Evolutionary conservation across 495 filamentous ascomycete genomes (phyloP).

Genomic region (Aspergillus ostianus): DNA sequence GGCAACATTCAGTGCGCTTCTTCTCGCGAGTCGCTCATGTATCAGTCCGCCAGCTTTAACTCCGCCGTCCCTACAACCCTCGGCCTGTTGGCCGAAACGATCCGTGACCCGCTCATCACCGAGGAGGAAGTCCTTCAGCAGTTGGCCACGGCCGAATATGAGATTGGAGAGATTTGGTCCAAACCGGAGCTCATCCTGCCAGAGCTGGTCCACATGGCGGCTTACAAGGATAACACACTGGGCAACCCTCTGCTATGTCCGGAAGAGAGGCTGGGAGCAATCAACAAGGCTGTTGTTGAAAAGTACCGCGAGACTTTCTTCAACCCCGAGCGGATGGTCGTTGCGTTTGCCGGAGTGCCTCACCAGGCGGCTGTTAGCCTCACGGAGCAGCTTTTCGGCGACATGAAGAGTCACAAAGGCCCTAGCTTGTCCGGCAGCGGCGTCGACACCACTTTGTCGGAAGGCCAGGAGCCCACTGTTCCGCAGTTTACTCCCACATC

Average conservation of each 20-base stretch:
- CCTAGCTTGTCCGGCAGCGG: slow-evolving; percentile 56
- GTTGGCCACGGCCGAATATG: slow-evolving; percentile 86
- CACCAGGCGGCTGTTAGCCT: slow-evolving; percentile 78
- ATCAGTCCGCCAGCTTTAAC: slow-evolving; percentile 98
- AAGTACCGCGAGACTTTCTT: slow-evolving; percentile 83
- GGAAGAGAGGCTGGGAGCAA: slow-evolving; percentile 72
- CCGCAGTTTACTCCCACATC: slow-evolving; percentile 44
- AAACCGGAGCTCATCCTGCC: slow-evolving; percentile 95
- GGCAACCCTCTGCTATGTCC: slow-evolving; percentile 94
- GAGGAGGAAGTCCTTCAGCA: slow-evolving; percentile 86
- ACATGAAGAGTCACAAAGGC: slow-evolving; percentile 63
- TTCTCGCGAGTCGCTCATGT: slow-evolving; percentile 95
- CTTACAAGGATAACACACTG: slow-evolving; percentile 91
- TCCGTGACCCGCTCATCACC: slow-evolving; percentile 84
- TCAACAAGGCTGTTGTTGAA: slow-evolving; percentile 70
- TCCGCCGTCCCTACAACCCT: slow-evolving; percentile 79
- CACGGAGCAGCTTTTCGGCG: slow-evolving; percentile 82
- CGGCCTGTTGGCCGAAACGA: slow-evolving; percentile 88
- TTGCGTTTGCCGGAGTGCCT: slow-evolving; percentile 90
- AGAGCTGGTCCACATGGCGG: slow-evolving; percentile 90
- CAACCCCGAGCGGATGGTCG: slow-evolving; percentile 83
- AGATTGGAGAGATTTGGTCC: slow-evolving; percentile 96
- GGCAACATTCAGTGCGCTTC: slow-evolving; percentile 97
- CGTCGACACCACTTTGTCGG: slow-evolving; percentile 53
- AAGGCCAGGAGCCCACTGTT: slow-evolving; percentile 39